These are phyloP conservation scores for Aspergillus diversus DNA, from an alignment of 495 filamentous ascomycete species.

Conservation along the genomic window DNA sequence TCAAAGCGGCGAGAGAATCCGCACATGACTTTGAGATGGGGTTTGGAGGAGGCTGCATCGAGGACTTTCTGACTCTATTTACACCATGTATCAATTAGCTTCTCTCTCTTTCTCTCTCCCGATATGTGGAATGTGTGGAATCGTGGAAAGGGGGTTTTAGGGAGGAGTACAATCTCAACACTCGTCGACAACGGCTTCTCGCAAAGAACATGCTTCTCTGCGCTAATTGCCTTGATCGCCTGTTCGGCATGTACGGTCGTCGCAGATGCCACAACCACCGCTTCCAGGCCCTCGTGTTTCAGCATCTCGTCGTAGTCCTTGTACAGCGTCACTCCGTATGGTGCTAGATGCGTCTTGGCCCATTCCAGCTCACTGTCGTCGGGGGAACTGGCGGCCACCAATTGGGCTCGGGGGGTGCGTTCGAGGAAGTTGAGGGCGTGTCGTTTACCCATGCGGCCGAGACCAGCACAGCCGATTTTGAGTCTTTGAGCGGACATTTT, in stretches of 20 bases:
- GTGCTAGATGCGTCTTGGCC: slow-evolving; percentile 51
- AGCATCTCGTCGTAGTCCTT: slow-evolving; percentile 62
- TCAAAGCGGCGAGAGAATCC: slow-evolving; percentile 64
- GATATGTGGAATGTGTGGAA: slow-evolving; percentile 1
- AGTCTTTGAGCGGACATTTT: slow-evolving; percentile 51
- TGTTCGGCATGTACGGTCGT: slow-evolving; percentile 61
- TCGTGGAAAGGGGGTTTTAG: not conserved
- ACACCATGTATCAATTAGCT: not conserved
- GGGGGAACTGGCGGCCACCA: slow-evolving; percentile 56
- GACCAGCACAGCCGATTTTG: slow-evolving; percentile 54
- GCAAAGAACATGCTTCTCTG: slow-evolving; percentile 57
- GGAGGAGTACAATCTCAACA: slow-evolving; percentile 49
- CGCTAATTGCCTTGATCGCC: slow-evolving; percentile 58
- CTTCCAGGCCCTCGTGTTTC: slow-evolving; percentile 55
- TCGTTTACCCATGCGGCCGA: slow-evolving; percentile 62
- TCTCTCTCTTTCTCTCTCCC: not conserved
- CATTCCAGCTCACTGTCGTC: slow-evolving; percentile 55
- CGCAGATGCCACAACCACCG: slow-evolving; percentile 55
- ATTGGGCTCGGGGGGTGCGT: slow-evolving; percentile 53
- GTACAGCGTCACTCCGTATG: slow-evolving; percentile 51
- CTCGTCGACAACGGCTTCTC: slow-evolving; percentile 59
- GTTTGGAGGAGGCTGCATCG: slow-evolving; percentile 51
- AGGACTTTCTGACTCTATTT: slow-evolving; percentile 57
- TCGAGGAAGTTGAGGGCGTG: slow-evolving; percentile 59
- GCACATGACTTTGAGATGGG: slow-evolving; percentile 61